Evolutionary conservation across 2,329 filamentous ascomycete genomes (phyloP).

Genomic region (Alternaria ventricosa): DNA sequence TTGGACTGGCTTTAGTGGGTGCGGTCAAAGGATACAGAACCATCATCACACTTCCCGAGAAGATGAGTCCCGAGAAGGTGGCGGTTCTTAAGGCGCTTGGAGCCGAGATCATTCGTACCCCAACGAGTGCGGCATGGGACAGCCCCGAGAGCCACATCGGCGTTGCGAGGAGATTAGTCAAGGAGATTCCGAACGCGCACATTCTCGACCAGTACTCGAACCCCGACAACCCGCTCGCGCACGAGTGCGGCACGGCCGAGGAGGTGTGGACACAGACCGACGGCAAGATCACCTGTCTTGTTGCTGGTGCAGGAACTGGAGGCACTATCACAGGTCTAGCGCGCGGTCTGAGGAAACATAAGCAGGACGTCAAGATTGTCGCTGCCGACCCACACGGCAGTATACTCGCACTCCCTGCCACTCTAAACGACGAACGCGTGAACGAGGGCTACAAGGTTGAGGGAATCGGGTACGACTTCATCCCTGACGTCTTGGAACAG

Average conservation of each 20-base stretch:
- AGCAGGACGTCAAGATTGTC: constrained; percentile 81
- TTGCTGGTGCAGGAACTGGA: constrained; percentile 93
- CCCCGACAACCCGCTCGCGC: constrained; percentile 86
- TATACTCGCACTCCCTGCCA: constrained; percentile 82
- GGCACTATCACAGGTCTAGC: constrained; percentile 93
- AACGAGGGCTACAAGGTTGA: constrained; percentile 97
- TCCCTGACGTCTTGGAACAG: constrained; percentile 89
- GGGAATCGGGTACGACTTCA: constrained; percentile 98
- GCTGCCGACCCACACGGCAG: constrained; percentile 93
- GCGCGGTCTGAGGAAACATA: constrained; percentile 85
- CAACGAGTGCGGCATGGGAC: constrained; percentile 94
- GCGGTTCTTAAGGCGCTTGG: constrained; percentile 91
- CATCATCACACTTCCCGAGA: constrained; percentile 98
- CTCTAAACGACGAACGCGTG: constrained; percentile 77
- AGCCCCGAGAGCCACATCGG: constrained; percentile 96
- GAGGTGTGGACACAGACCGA: constrained; percentile 94
- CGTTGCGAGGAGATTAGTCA: constrained; percentile 85
- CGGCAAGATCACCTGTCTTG: constrained; percentile 80
- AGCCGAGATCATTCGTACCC: constrained; percentile 96
- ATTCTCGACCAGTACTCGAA: constrained; percentile 98
- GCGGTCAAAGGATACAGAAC: constrained; percentile 98
- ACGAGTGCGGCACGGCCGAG: constrained; percentile 92
- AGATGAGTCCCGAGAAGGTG: constrained; percentile 99
- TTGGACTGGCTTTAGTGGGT: constrained; percentile 89
- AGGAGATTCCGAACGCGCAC: constrained; percentile 95